Base-by-base conservation (phyloP, 495 filamentous ascomycete species). In the Elaphomyces granulatus region DNA sequence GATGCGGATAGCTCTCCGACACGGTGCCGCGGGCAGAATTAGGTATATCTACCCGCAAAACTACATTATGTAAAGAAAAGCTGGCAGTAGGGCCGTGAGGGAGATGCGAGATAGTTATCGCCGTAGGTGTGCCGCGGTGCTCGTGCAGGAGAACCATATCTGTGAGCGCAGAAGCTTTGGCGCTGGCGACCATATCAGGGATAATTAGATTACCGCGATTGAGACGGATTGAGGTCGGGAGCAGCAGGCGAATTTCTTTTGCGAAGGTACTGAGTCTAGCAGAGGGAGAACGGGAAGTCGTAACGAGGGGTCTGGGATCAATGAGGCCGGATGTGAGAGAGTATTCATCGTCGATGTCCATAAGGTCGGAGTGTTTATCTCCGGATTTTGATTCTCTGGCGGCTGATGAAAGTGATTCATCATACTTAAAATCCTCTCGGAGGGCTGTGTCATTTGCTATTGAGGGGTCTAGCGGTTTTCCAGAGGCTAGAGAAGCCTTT, bases 281-380 rank as follows among this genome's bases (percentile, higher is more conserved):
- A 34, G 81, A 87, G 19, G 88, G 88, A 43, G 85, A 82, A 36
- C 90, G 73, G 34, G 81, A 86, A 3, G 92, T 96, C 8, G 88
- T 94, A 42, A 96, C 82, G n/a, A 94, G 71, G 9, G 88, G 76
- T 37, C 87, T 74, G 26, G 86, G 87, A 44, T 94, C 86, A 14
- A 85, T 72, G 41, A 94, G 72, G 17, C 87, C 87, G 28, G 78
- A 85, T 2, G 90, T 75, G 41, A 85, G 74, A 10, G 79, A 73
- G 56, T 94, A 94, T 69, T 99, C 90, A 54, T 99, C 90, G 56
- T 99, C 90, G n/a, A 99, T 64, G 45, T 84, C 80, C 32, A 87
- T 55, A 8, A 49, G 41, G 20, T 61, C 58, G 15, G 47, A 33
- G 36, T 65, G 55, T 34, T 59, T 47, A 12, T 57, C 52, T 63